Percentiles rank a stretch among this genome's conserved stretches.
Evolutionary conservation across 2,329 filamentous ascomycete species (phyloP).

Genomic region (Alternaria burnsii): DNA sequence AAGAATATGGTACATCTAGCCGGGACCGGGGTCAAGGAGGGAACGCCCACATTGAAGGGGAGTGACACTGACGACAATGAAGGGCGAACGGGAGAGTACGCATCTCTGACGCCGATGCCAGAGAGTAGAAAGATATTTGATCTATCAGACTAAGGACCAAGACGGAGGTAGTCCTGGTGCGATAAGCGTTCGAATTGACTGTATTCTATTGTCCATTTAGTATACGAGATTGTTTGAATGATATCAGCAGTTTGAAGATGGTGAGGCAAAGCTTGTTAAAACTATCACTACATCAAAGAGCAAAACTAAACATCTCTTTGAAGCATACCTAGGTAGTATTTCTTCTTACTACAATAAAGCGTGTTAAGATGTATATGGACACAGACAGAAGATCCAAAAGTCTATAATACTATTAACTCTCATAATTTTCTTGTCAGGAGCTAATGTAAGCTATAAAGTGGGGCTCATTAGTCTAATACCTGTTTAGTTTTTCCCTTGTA

Average conservation of each 20-base stretch:
- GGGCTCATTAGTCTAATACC: too few relatives aligned
- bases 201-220: neutral
- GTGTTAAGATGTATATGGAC: too few relatives aligned
- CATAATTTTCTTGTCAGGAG: too few relatives aligned
- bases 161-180: neutral
- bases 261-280: neutral
- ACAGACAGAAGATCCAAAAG: too few relatives aligned
- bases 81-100: neutral
- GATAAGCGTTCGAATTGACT: neutral
- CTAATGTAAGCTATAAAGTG: too few relatives aligned
- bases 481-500: too few relatives aligned
- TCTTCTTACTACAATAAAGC: too few relatives aligned
- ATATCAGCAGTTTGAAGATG: neutral
- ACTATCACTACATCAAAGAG: neutral
- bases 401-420: too few relatives aligned
- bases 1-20: neutral
- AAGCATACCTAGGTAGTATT: too few relatives aligned
- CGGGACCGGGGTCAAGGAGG: neutral
- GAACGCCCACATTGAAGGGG: neutral
- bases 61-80: neutral
- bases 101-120: neutral
- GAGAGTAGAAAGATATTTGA: neutral
- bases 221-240: neutral
- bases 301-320: too few relatives aligned
- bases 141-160: neutral